These are phyloP conservation scores for Malus sylvestris DNA, from an alignment of 306 rosid genomes.

Conservation along the genomic window DNA sequence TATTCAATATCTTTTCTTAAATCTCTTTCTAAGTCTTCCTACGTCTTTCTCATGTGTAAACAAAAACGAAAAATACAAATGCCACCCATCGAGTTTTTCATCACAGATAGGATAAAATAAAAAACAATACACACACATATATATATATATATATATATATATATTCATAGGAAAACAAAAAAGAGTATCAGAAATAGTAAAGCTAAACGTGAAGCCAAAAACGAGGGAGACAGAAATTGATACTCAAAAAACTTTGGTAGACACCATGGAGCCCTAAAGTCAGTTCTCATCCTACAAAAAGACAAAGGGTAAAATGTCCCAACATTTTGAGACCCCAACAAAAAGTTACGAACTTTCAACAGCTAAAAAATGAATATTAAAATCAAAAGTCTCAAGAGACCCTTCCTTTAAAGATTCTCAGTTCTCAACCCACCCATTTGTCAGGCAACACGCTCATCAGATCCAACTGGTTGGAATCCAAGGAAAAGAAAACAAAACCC, in stretches of 20 bases:
- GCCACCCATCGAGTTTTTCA: slow-evolving; percentile 1
- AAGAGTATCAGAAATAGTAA: background rate
- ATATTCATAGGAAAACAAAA: background rate
- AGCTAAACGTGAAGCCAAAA: background rate
- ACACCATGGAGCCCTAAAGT: slow-evolving; percentile 36
- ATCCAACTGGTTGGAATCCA: slow-evolving; percentile 34
- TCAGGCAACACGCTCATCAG: slow-evolving; percentile 47
- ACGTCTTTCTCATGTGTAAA: background rate
- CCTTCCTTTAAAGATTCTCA: slow-evolving; percentile 21
- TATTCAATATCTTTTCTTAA: no score
- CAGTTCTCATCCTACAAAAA: slow-evolving; percentile 29
- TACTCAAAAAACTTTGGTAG: slow-evolving; percentile 19
- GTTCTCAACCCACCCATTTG: slow-evolving; percentile 40
- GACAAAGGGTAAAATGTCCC: slow-evolving; percentile 39
- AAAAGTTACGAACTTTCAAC: slow-evolving; percentile 16
- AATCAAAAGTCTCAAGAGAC: slow-evolving; percentile 18
- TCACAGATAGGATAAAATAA: background rate
- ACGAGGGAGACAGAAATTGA: background rate
- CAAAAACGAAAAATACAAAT: background rate
- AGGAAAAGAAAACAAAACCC: slow-evolving; percentile 21
- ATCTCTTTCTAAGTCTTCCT: no score
- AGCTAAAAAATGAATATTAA: slow-evolving; percentile 33
- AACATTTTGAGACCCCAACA: slow-evolving; percentile 28
- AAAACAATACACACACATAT: no score
- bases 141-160: no score